A percentile compares a stretch with the other conserved stretches of the same genome.
Conservation (phyloP, 495 filamentous ascomycete species). For the Penicillium roqueforti region DNA sequence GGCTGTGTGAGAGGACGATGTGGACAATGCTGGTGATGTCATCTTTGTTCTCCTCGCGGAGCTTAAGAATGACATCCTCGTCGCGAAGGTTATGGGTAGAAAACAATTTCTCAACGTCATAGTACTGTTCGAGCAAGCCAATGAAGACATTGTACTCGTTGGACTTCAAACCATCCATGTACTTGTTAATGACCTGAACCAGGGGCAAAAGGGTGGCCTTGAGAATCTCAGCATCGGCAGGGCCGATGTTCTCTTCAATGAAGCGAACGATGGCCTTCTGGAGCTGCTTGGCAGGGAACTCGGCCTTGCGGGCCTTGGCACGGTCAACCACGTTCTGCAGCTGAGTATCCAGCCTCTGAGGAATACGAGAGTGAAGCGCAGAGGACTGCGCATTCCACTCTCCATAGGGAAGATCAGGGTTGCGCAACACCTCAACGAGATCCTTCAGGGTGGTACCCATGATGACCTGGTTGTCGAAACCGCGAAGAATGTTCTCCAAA, state of each 20-base stretch:
- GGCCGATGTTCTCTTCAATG: conserved; percentile 76
- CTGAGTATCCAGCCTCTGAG: conserved; percentile 77
- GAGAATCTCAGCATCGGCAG: conserved; percentile 64
- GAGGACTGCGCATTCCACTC: conserved; percentile 95
- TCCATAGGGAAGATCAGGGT: conserved; percentile 88
- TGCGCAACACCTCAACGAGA: conserved; percentile 81
- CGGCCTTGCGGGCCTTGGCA: conserved; percentile 65
- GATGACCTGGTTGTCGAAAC: conserved; percentile 96
- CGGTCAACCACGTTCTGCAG: conserved; percentile 82
- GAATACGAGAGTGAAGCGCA: conserved; percentile 93
- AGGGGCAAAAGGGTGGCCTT: conserved; percentile 74
- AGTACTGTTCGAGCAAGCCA: conserved; percentile 72
- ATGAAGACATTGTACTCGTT: conserved; percentile 85
- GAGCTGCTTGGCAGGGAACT: conserved; percentile 91
- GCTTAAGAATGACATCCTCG: conserved; percentile 89
- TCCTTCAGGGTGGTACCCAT: conserved; percentile 87
- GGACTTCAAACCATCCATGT: conserved; percentile 81
- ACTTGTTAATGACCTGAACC: conserved; percentile 73
- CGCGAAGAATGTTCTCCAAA: conserved; percentile 83
- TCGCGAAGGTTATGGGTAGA: conserved; percentile 79
- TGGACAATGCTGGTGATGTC: conserved; percentile 77
- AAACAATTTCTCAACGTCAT: conserved; percentile 79
- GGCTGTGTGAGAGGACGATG: conserved; percentile 88
- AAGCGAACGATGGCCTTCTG: conserved; percentile 80
- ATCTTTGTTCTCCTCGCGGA: conserved; percentile 94